Evolutionary conservation across 768 basidiomycete species (phyloP), one percentile per base, ranked within the genome.

Genomic region (Paxillus rubicundulus): DNA sequence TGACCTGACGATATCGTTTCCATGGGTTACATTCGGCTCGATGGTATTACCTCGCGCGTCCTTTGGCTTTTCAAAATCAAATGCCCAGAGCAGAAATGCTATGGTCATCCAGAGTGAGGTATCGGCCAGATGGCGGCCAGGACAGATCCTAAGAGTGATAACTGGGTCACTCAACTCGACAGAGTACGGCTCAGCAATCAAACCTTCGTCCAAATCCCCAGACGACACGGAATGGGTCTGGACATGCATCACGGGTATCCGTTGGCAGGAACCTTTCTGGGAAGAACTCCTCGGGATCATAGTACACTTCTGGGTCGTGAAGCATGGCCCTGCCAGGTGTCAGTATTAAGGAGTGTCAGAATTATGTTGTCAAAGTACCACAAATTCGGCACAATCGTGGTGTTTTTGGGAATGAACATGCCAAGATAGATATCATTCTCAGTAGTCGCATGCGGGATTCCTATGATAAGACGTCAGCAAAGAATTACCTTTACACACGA

Each of bases 121-220:
- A n/a, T 47, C 44, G 2, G 47, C 47, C 5, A 53, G 42, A 28
- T 53, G 40, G 32, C 33, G 52, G 5, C 52, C 52, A 7, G 52
- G 52, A 27, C 48, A 53, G 37, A 50, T 51, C 27, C 45, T 47
- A 16, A 13, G 21, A 10, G 5, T 18, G 20, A 36, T 36, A 27
- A 33, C 0, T 38, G 6, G n/a, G 9, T 38, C n/a, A 17, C 37
- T 12, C n/a, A 38, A 2, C 17, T 38, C 37, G 17, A 38, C n/a
- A 6, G 37, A 18, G 9, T 17, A 38, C 9, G 17, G 5, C 6
- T 38, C 37, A 38, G n/a, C 14, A 9, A 10, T 9, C 45, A 13
- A 21, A 47, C 45, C 45, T 47, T 37, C 45, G 12, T 16, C 45
- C 45, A 14, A 47, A 47, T 9, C 45, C 45, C 45, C 45, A 47